Base-by-base conservation (phyloP, 179 eudicot species). In the Gypsophila paniculata region DNA sequence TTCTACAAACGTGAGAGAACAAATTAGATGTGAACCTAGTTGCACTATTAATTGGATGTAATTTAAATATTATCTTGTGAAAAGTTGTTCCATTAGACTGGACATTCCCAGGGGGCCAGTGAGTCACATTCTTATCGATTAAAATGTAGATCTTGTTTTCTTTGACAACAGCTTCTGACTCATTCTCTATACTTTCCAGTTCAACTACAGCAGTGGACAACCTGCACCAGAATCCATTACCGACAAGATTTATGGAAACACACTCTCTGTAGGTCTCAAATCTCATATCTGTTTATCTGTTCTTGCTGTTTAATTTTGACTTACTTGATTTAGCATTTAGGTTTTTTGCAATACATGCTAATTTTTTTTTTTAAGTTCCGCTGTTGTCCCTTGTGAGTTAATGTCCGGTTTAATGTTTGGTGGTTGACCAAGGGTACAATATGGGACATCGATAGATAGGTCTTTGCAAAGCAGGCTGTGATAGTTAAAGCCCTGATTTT, bases 221-320 rank as follows among this genome's bases (percentile, higher is more conserved):
- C 99, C 99, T 64, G 97, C 99, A 70, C 96, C 99, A 7, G 99
- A 95, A 77, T 90, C 97, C 32, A 92, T 95, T 73, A 95, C 99
- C 55, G 99, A 95, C 89, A 88, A 92, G 85, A 92, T 95, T 19
- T 95, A 95, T 70, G 97, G 99, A 67, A 95, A 95, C 79, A 95
- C 97, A 25, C 95, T 90, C 63, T 90, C 97, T 55, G 99, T 92
- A 95, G 48, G 97, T 83, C 29, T 69, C 74, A 61, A 65, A 62
- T 71, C 61, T 58, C 19, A 5, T 53, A 17, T 61, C 49, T 15
- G 54, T 25, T 67, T 53, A 17, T 61, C 49, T 15, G 54, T 25
- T 67, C 26, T 22, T 34, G 54, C 36, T 52, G 52, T 67, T 55
- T 48, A 46, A 48, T 8, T 46, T 64, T 44, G 70, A 23, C 54